A percentile compares a stretch with the other conserved stretches of the same genome.
These are phyloP conservation scores for Backusella mclennaniae DNA, from an alignment of 192 early-diverging fungal species.

Conservation along the genomic window DNA sequence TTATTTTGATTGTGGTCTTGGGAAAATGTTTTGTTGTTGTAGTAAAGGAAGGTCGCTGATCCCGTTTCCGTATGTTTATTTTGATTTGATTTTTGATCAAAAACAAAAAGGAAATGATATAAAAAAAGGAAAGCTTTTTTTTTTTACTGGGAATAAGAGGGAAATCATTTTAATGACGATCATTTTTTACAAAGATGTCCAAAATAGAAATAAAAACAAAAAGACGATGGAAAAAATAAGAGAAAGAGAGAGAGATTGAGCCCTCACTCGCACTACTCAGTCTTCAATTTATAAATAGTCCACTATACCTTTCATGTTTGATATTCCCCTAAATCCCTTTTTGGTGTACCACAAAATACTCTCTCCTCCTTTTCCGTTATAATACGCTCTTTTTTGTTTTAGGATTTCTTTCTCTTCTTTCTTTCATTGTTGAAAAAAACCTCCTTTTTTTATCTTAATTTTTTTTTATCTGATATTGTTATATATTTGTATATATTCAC, in stretches of 20 bases:
- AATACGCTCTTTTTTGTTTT: not conserved
- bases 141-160: not conserved
- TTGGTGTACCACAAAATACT: slow-evolving; percentile 7
- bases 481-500: not conserved
- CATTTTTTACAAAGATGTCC: not conserved
- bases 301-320: not conserved
- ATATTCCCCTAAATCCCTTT: not conserved
- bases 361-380: not conserved
- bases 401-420: not conserved
- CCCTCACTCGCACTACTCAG: not conserved
- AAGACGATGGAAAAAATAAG: not conserved
- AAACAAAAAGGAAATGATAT: not conserved
- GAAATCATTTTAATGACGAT: not conserved
- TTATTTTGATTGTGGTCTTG: not conserved
- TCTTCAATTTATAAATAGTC: not conserved
- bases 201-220: not conserved
- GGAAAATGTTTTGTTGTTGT: not conserved
- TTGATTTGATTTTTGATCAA: not conserved
- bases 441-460: not conserved
- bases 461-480: not conserved
- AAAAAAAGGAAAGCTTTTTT: not conserved
- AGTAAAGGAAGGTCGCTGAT: not conserved
- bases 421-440: slow-evolving; percentile 3
- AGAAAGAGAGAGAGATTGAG: not conserved
- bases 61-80: not conserved